phyloP scores from a whole-genome alignment of 768 basidiomycete genomes.

The Lactarius sp. region DNA sequence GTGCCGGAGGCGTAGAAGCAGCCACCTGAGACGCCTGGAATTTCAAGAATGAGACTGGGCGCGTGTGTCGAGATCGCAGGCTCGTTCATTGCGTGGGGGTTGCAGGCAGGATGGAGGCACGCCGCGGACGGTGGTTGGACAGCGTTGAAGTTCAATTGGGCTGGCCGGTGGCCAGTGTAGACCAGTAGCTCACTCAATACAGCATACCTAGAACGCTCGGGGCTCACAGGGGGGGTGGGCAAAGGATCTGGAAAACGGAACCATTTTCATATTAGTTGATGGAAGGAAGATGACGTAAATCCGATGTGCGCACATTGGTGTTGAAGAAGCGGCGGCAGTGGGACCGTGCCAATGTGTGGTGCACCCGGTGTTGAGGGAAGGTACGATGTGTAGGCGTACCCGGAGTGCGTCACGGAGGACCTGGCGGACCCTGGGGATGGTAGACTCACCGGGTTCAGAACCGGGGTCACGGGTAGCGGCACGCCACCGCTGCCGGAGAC shows the following conservation, averaged over 20 bases:
- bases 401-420: slow-evolving; percentile 8
- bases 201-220: slow-evolving; percentile 18
- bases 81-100: slow-evolving; percentile 17
- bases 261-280: neutral
- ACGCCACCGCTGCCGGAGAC: slow-evolving; percentile 4
- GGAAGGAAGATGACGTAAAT: neutral
- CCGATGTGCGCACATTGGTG: slow-evolving; percentile 9
- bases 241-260: slow-evolving; percentile 3
- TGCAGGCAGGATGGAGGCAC: slow-evolving; percentile 19
- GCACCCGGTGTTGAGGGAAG: slow-evolving; percentile 21
- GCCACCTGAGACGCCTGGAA: slow-evolving; percentile 16
- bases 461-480: slow-evolving; percentile 14
- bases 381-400: slow-evolving; percentile 5
- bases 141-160: slow-evolving; percentile 19
- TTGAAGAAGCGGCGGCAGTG: slow-evolving; percentile 7
- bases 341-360: slow-evolving; percentile 22
- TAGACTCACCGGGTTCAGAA: slow-evolving; percentile 19
- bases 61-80: slow-evolving; percentile 19
- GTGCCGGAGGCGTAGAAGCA: slow-evolving; percentile 16
- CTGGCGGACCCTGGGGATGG: slow-evolving; percentile 19
- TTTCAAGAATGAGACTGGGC: slow-evolving; percentile 16
- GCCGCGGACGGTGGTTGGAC: slow-evolving; percentile 16
- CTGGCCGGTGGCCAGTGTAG: slow-evolving; percentile 15
- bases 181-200: slow-evolving; percentile 20
- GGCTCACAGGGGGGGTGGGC: slow-evolving; percentile 21